Evolutionary conservation across 2,329 filamentous ascomycete genomes (phyloP).

Genomic region (Myriosclerotinia duriaeana): DNA sequence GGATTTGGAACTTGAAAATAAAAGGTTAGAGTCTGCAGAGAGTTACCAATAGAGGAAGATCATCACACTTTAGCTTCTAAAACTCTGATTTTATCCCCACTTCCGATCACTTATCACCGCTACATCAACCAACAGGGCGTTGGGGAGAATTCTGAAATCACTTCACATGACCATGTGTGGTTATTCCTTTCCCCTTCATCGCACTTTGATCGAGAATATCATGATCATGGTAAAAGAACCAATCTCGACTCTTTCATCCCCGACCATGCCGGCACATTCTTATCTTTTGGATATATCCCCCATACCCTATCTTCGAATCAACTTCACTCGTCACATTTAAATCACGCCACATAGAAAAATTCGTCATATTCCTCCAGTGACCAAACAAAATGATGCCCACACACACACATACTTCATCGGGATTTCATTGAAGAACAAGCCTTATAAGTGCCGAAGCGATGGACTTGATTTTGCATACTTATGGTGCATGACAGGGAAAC

Average conservation of each 20-base stretch:
- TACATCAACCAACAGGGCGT: neutral
- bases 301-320: neutral
- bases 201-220: neutral
- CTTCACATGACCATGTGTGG: neutral
- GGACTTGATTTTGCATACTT: neutral
- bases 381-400: constrained; percentile 24
- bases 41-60: constrained; percentile 23
- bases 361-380: neutral
- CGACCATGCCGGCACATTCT: neutral
- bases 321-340: neutral
- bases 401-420: constrained; percentile 25
- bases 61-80: constrained; percentile 13
- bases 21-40: constrained; percentile 10
- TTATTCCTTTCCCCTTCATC: neutral
- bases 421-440: constrained; percentile 26
- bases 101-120: constrained; percentile 2
- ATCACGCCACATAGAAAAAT: neutral
- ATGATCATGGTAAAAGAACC: neutral
- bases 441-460: constrained; percentile 30
- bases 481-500: constrained; percentile 9
- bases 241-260: neutral
- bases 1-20: neutral
- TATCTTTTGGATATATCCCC: too few species aligned
- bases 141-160: neutral
- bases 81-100: constrained; percentile 13